Conservation (phyloP, 495 filamentous ascomycete genomes). For the Aspergillus coremiiformis region DNA sequence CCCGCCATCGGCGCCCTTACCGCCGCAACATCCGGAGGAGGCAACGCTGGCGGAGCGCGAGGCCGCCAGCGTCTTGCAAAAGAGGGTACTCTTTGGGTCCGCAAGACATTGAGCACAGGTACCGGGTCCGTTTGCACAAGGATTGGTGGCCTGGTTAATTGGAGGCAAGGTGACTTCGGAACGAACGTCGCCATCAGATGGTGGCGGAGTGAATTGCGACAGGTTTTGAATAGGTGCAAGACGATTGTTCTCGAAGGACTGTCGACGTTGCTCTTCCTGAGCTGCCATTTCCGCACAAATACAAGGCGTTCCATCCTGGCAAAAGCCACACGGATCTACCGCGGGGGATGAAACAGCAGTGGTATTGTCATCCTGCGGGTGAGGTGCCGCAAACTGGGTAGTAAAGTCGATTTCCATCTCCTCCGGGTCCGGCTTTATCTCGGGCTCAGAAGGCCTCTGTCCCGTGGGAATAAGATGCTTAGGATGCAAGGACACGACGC, state of each 20-base stretch:
- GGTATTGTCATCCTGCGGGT: conserved; percentile 24
- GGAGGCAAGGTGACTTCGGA: conserved; percentile 37
- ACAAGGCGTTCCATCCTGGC: conserved; percentile 74
- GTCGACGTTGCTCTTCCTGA: conserved; percentile 33
- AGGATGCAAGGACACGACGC: conserved; percentile 23
- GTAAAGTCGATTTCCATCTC: conserved; percentile 74
- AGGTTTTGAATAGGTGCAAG: conserved; percentile 43
- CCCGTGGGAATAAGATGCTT: conserved; percentile 19
- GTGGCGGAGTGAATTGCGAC: conserved; percentile 60
- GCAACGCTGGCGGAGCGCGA: conserved; percentile 44
- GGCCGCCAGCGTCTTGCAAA: conserved; percentile 78
- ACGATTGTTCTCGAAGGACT: conserved; percentile 36
- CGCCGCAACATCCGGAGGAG: conserved; percentile 46
- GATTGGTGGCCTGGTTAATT: conserved; percentile 38
- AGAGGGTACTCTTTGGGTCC: conserved; percentile 73
- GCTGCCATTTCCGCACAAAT: conserved; percentile 70
- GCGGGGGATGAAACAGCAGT: conserved; percentile 32
- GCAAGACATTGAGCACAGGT: conserved; percentile 72
- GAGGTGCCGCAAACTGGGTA: conserved; percentile 49
- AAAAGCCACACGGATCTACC: conserved; percentile 78
- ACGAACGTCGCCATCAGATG: conserved; percentile 57
- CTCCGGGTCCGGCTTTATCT: conserved; percentile 47
- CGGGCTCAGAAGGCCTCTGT: conserved; percentile 18
- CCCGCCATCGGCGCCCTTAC: conserved; percentile 42
- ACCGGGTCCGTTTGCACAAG: conserved; percentile 66